Conservation (phyloP, 2,329 filamentous ascomycete genomes). For the Colletotrichum sidae region DNA sequence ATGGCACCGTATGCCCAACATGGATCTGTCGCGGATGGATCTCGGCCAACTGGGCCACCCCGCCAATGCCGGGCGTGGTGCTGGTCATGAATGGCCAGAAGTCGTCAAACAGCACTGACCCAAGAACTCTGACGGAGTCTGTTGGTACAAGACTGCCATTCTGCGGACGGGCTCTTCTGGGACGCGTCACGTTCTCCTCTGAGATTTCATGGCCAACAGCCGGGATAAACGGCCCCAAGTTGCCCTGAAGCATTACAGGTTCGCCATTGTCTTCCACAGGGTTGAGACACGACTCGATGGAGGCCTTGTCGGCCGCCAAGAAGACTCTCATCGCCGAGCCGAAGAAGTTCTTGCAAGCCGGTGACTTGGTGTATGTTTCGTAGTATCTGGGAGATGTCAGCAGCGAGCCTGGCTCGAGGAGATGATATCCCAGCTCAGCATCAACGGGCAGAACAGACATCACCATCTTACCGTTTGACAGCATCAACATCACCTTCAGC, state of each 20-base stretch:
- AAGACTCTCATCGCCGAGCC: slow-evolving; percentile 21
- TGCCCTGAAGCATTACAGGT: too few relatives aligned
- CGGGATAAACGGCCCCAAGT: slow-evolving; percentile 41
- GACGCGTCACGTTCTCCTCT: slow-evolving; percentile 14
- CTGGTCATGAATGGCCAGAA: slow-evolving; percentile 2
- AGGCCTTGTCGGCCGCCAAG: neutral
- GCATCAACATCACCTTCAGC: slow-evolving; percentile 39
- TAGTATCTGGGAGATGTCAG: slow-evolving; percentile 14
- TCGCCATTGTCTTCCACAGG: too few relatives aligned
- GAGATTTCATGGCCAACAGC: slow-evolving; percentile 17
- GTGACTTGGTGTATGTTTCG: slow-evolving; percentile 7
- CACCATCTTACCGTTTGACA: slow-evolving; percentile 39
- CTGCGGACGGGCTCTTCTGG: neutral
- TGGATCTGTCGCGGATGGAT: slow-evolving; percentile 18
- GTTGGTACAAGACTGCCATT: neutral
- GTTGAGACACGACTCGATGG: too few relatives aligned
- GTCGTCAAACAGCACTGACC: slow-evolving; percentile 24
- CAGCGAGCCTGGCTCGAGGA: neutral
- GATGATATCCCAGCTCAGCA: neutral
- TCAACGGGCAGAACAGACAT: neutral
- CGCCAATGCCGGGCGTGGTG: neutral
- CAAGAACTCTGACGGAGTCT: slow-evolving; percentile 16
- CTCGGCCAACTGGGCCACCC: slow-evolving; percentile 3
- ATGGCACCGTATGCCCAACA: slow-evolving; percentile 16
- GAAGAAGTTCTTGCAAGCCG: slow-evolving; percentile 10